Evolutionary conservation across 2,329 filamentous ascomycete genomes (phyloP), one percentile per base, ranked within the genome.

Genomic region (Uncinocarpus reesii): DNA sequence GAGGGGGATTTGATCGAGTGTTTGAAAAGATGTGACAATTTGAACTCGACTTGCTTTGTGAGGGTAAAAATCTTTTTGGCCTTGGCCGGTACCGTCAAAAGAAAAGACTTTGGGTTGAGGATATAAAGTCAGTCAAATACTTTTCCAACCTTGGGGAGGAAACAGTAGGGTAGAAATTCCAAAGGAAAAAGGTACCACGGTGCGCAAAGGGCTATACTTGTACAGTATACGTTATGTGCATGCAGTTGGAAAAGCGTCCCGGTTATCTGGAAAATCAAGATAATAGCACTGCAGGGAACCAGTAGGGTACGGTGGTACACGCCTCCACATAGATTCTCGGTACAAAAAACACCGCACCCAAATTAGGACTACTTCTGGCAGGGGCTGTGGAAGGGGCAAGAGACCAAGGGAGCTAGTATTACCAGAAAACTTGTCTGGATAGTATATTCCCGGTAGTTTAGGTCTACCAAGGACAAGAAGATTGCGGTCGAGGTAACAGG

Each of bases 201-300:
- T 41, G 45, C 28, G 26, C 21, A 41, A 16, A 32, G 29, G 34
- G 45, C 36, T 34, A 23, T 47, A 41, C 36, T 47, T 32, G 45
- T 47, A 41, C 35, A 11, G 1, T 41, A 24, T 41, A 36, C 45
- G 37, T 47, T 38, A 47, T 41, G 24, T 32, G 23, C 13, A 43
- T 24, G 36, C 24, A 48, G 45, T 40, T 48, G 31, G 16, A 13
- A 46, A 29, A 24, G 15, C 18, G 46, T 29, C 26, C 37, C 46
- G n/a, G 38, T 24, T 35, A 15, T 43, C 46, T 42, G 31, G 46
- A 20, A 48, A 36, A 42, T 35, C 28, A 37, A 41, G 13, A 42
- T 24, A 42, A 42, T 36, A 48, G 28, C 16, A 35, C 35, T 32
- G 24, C 37, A 41, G 35, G 37, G 38, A 36, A 48, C 28, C 36